Base-by-base conservation (phyloP, 2,329 filamentous ascomycete species). In the Triangularia verruculosa region DNA sequence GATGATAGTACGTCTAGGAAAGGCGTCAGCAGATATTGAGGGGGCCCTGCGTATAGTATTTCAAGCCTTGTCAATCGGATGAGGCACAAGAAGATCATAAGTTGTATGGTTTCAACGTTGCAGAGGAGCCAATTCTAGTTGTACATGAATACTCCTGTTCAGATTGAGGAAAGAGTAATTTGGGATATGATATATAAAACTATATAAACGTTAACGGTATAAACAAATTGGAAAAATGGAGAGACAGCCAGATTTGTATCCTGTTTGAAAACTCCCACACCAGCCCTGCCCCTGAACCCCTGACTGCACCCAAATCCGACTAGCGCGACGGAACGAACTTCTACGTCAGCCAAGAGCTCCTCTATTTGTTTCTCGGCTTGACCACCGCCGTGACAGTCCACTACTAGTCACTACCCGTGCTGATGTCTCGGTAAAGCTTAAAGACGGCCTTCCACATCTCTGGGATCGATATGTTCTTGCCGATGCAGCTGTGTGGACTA, bases 21-120 rank as follows among this genome's bases (percentile, higher is more conserved):
- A 57, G 63, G 66, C 67, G 7, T 27, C 43, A 9, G 28, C 54
- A 2, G 62, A 68, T 54, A 69, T 67, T 15, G 63, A 61, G 52
- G 67, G 28, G 15, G 52, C 57, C 11, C 55, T 67, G 24, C 27
- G 58, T 22, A 7, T 57, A 30, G 54, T 61, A 2, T 55, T 64
- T 34, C 54, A 64, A n/a, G 47, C n/a, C 11, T 51, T 61, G 34
- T 57, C 54, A 27, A 28, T 34, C 39, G 8, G 20, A 24, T 20
- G 28, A 27, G 34, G 20, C 17, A 28, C 55, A 34, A 8, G 12
- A 12, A 22, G 3, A n/a, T n/a, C n/a, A n/a, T n/a, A n/a, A n/a
- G n/a, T n/a, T n/a, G n/a, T n/a, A n/a, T n/a, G n/a, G n/a, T n/a
- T n/a, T n/a, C n/a, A n/a, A n/a, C n/a, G n/a, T n/a, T n/a, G n/a